Evolutionary conservation across 331 rosid species (phyloP).

Genomic region (Arachis monticola): DNA sequence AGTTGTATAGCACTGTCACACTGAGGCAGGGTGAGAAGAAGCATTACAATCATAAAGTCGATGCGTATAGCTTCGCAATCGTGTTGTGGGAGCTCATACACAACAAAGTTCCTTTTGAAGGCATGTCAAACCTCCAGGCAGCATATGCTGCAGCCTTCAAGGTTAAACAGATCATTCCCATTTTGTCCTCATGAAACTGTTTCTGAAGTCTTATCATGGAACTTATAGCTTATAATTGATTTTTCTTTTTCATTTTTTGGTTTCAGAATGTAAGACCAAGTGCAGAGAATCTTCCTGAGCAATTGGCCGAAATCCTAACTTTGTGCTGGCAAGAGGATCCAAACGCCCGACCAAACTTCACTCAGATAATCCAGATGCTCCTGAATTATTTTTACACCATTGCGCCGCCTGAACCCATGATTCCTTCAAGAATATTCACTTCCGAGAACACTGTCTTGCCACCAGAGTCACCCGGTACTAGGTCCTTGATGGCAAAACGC

Average conservation of each 20-base stretch:
- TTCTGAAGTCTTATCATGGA: background rate
- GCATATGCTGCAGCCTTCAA: constrained; percentile 93
- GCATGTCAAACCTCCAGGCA: constrained; percentile 96
- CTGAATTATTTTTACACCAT: constrained; percentile 77
- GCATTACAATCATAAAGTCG: constrained; percentile 93
- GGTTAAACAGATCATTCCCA: constrained; percentile 48
- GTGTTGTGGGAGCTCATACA: constrained; percentile 93
- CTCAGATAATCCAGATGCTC: constrained; percentile 84
- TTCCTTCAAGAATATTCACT: constrained; percentile 73
- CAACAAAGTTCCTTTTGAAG: constrained; percentile 91
- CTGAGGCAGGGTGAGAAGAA: constrained; percentile 93
- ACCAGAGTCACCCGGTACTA: constrained; percentile 94
- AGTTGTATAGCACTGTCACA: constrained; percentile 89
- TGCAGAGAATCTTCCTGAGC: constrained; percentile 80
- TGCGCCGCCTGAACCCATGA: constrained; percentile 63
- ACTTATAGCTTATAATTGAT: constrained; percentile 23
- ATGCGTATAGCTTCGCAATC: constrained; percentile 86
- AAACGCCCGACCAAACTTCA: constrained; percentile 81
- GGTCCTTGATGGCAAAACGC: constrained; percentile 80
- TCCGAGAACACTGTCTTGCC: constrained; percentile 73
- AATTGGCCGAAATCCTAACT: constrained; percentile 71
- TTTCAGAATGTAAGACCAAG: constrained; percentile 95
- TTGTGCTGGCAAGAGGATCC: constrained; percentile 97
- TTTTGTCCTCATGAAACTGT: constrained; percentile 8
- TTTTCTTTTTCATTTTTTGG: constrained; percentile 13